Evolutionary conservation across 768 basidiomycete species (phyloP).

Genomic region (Tremella mesenterica): DNA sequence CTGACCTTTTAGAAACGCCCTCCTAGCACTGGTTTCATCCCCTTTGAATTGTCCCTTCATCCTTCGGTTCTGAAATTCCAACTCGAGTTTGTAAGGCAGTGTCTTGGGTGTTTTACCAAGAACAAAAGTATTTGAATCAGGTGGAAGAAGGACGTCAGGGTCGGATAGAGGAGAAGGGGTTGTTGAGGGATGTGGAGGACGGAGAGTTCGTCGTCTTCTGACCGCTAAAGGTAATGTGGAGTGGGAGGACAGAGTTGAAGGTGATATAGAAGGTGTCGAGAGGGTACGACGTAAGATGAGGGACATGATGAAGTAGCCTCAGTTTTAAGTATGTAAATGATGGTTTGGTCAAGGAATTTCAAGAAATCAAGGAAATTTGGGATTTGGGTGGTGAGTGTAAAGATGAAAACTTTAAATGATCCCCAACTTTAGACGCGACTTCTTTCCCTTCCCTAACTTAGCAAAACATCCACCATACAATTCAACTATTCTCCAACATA

Average conservation of each 20-base stretch:
- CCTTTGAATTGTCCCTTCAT: conserved; percentile 18
- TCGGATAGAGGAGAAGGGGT: conserved; percentile 22
- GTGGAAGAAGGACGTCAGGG: conserved; percentile 6
- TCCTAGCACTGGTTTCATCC: conserved; percentile 20
- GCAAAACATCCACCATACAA: not conserved
- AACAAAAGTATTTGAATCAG: not conserved
- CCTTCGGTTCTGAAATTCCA: conserved; percentile 25
- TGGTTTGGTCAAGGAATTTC: no score
- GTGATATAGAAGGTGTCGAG: conserved; percentile 13
- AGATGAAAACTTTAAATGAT: no score
- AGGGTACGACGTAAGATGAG: conserved; percentile 19
- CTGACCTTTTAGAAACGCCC: conserved; percentile 26
- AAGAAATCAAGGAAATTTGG: no score
- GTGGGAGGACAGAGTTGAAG: not conserved
- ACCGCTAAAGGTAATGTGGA: conserved; percentile 32
- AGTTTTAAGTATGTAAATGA: no score
- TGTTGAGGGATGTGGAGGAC: conserved; percentile 7
- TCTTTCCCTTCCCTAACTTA: not conserved
- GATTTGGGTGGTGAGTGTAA: no score
- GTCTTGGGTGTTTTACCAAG: conserved; percentile 16
- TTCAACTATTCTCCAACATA: not conserved
- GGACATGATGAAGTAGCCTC: conserved; percentile 14
- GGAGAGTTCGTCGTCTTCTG: conserved; percentile 21
- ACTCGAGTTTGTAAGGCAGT: conserved; percentile 19
- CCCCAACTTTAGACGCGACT: conserved; percentile 2